phyloP scores from a whole-genome alignment of 2,329 filamentous ascomycete species.

The Cladosporium sphaerospermum region DNA sequence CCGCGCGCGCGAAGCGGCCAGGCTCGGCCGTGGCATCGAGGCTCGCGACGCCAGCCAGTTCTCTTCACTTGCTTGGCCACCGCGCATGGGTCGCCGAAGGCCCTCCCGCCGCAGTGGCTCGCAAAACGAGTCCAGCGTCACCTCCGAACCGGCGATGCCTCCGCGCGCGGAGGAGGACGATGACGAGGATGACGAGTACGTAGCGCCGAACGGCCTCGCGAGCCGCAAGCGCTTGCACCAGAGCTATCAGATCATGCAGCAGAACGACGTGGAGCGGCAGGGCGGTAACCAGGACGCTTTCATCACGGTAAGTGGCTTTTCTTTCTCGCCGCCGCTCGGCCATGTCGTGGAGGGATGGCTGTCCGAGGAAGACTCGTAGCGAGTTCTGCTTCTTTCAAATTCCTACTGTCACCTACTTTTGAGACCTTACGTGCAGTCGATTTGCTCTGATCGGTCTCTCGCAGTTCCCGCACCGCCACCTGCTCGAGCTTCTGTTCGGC shows the following conservation, averaged over 20 bases:
- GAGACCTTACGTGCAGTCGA: too few species aligned
- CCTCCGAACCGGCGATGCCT: slow-evolving; percentile 23
- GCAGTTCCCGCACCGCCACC: slow-evolving; percentile 23
- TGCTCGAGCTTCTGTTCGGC: slow-evolving; percentile 25
- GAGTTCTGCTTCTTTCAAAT: not conserved
- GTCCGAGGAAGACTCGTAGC: too few species aligned
- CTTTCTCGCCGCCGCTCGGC: not conserved
- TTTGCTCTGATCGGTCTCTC: not conserved
- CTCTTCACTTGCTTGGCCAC: slow-evolving; percentile 34
- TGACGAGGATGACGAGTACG: slow-evolving; percentile 33
- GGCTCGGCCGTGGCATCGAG: slow-evolving; percentile 52
- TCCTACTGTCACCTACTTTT: not conserved
- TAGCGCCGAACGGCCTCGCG: slow-evolving; percentile 42
- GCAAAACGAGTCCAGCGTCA: not conserved
- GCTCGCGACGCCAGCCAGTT: slow-evolving; percentile 40
- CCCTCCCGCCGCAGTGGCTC: slow-evolving; percentile 8
- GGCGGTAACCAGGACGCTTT: slow-evolving; percentile 53
- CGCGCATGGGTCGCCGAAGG: slow-evolving; percentile 14
- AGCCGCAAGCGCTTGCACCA: slow-evolving; percentile 55
- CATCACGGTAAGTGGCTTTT: slow-evolving; percentile 39
- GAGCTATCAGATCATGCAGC: slow-evolving; percentile 54
- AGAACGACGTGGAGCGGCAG: slow-evolving; percentile 56
- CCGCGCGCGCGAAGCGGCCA: slow-evolving; percentile 51
- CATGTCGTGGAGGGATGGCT: too few species aligned
- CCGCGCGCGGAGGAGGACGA: slow-evolving; percentile 17